Evolutionary conservation across 345 rosid genomes (phyloP).

Genomic region (Eucalyptus marginata): DNA sequence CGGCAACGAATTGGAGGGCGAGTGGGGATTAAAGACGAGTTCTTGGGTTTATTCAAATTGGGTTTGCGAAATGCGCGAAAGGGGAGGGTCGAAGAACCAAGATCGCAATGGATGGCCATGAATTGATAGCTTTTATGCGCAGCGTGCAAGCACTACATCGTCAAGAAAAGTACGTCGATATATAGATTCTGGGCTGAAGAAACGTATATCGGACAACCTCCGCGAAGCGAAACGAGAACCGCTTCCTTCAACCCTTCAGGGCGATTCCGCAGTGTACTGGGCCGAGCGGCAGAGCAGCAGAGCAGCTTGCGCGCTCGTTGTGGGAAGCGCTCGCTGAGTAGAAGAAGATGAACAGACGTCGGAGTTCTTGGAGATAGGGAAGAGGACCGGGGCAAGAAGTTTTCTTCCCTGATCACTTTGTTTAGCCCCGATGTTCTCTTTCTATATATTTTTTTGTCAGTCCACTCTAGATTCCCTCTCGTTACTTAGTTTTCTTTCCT

Average conservation of each 20-base stretch:
- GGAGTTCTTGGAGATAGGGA: not conserved
- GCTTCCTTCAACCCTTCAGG: not conserved
- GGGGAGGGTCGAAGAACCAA: not conserved
- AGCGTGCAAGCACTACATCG: not conserved
- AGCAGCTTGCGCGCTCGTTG: not conserved
- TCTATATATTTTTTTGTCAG: too few species aligned
- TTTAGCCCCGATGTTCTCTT: not conserved
- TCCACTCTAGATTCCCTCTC: too few species aligned
- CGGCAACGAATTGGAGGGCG: conserved; percentile 26
- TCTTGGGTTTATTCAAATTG: not conserved
- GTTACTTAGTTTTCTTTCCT: not conserved
- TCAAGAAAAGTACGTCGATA: not conserved
- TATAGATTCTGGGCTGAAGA: not conserved
- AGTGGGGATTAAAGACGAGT: not conserved
- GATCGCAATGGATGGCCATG: not conserved
- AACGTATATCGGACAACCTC: not conserved
- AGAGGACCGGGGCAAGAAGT: not conserved
- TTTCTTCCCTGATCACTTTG: not conserved
- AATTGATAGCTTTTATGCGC: not conserved
- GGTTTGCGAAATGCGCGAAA: not conserved
- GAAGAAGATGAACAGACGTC: not conserved
- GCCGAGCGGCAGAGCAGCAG: not conserved
- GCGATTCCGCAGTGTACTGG: not conserved
- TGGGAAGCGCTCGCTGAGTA: not conserved
- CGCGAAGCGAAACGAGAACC: not conserved